Evolutionary conservation across 2,329 filamentous ascomycete genomes (phyloP), one percentile per base, ranked within the genome.

Genomic region (Fusarium humuli): DNA sequence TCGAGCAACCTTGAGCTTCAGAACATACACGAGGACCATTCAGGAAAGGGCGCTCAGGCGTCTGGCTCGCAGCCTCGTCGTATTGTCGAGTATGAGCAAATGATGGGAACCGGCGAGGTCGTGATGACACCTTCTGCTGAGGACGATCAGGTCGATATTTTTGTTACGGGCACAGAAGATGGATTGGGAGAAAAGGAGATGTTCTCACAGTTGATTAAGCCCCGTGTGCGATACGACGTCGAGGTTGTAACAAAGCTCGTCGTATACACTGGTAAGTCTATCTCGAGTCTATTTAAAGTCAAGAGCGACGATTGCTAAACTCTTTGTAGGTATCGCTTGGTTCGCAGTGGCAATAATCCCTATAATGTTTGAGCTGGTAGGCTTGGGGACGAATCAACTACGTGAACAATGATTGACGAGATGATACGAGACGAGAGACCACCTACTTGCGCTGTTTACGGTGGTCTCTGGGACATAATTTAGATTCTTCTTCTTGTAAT

Each of bases 201-300:
- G 79, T 98, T 98, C 79, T 91, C 90, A 46, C 89, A 87, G 77
- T 85, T 98, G 58, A 91, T 94, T 69, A 93, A 92, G 81, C 94
- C 96, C 50, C 89, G 96, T 72, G 94, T 98, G 64, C 87, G 94
- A 73, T 99, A 98, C 77, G 96, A 99, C 81, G 95, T 98, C n/a
- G 96, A 99, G 80, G 95, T 99, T 41, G 92, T 99, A 40, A 98
- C 96, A 7, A 98, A 98, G 82, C 81, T 99, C 65, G 92, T 99
- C 74, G 94, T 99, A 25, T 99, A 99, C 82, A 88, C 92, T 63
- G 96, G 95, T 94, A n/a, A n/a, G n/a, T n/a, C n/a, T n/a, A n/a
- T n/a, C n/a, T n/a, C n/a, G n/a, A n/a, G n/a, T n/a, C n/a, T n/a
- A n/a, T n/a, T n/a, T n/a, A n/a, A n/a, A n/a, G n/a, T n/a, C n/a